Evolutionary conservation across 768 basidiomycete genomes (phyloP).

Genomic region (Collybia sordida): DNA sequence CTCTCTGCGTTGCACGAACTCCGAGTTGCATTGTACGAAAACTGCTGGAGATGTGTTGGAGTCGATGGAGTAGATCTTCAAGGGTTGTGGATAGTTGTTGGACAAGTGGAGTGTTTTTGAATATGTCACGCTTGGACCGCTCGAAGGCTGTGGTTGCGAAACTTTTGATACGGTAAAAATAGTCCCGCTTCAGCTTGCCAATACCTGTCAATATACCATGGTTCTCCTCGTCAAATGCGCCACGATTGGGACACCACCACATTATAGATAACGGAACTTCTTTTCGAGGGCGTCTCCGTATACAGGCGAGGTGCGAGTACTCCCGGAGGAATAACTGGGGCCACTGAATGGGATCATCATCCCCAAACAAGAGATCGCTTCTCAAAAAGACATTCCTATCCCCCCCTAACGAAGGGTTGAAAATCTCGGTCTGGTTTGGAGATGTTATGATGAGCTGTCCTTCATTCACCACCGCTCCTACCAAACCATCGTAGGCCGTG

Average conservation of each 20-base stretch:
- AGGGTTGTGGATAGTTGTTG: too few relatives aligned
- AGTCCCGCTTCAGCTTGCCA: constrained; percentile 2
- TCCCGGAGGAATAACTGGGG: constrained; percentile 3
- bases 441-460: constrained; percentile 1
- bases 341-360: constrained; percentile 3
- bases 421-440: constrained; percentile 1
- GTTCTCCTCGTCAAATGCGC: neutral
- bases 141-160: too few relatives aligned
- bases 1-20: neutral
- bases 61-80: too few relatives aligned
- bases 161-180: too few relatives aligned
- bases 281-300: neutral
- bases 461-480: neutral
- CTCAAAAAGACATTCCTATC: constrained; percentile 1
- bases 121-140: too few relatives aligned
- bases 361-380: neutral
- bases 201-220: neutral
- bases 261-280: neutral
- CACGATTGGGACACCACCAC: neutral
- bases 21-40: neutral
- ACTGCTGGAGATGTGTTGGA: too few relatives aligned
- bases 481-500: neutral
- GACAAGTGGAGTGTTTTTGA: too few relatives aligned
- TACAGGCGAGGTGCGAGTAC: neutral
- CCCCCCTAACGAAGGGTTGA: constrained; percentile 1